A percentile compares a stretch with the other conserved stretches of the same genome.
phyloP scores from a whole-genome alignment of 352 stramenopile species.

The Albugo candida region DNA sequence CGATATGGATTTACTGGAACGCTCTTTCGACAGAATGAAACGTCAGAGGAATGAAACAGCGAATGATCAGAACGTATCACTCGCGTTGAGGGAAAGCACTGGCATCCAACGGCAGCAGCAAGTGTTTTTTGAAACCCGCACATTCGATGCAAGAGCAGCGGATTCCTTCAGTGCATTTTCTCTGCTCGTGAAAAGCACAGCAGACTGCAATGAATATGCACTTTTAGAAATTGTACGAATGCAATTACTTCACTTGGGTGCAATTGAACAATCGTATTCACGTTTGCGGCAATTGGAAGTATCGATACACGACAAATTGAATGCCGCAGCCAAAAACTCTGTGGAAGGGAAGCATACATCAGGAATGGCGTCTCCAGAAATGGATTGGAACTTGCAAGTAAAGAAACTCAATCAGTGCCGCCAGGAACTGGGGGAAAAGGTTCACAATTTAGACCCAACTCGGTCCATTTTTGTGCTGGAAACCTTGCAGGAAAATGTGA shows the following conservation, averaged over 20 bases:
- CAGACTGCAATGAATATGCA: conserved; percentile 67
- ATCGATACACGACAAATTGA: conserved; percentile 6
- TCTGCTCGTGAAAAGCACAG: conserved; percentile 41
- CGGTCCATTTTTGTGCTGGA: conserved; percentile 49
- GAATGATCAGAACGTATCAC: conserved; percentile 7
- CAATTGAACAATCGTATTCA: conserved; percentile 51
- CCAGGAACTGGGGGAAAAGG: conserved; percentile 28
- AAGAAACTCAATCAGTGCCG: conserved; percentile 24
- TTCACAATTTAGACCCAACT: conserved; percentile 30
- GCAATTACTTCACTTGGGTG: conserved; percentile 53
- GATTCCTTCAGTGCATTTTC: conserved; percentile 59
- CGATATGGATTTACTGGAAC: conserved; percentile 48
- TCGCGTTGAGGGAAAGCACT: not conserved
- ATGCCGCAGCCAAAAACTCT: not conserved
- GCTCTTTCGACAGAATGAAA: conserved; percentile 13
- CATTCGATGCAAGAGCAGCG: conserved; percentile 44
- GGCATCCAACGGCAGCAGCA: conserved; percentile 2
- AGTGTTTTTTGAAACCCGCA: conserved; percentile 29
- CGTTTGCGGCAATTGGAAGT: conserved; percentile 11
- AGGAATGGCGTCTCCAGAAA: conserved; percentile 2
- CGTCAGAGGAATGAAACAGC: conserved; percentile 18
- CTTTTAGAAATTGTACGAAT: conserved; percentile 59
- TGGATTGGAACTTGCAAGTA: not conserved
- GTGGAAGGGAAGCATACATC: conserved; percentile 4
- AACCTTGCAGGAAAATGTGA: conserved; percentile 40